phyloP scores from a whole-genome alignment of 169 alveolate species.

The Plasmodium yoelii region DNA sequence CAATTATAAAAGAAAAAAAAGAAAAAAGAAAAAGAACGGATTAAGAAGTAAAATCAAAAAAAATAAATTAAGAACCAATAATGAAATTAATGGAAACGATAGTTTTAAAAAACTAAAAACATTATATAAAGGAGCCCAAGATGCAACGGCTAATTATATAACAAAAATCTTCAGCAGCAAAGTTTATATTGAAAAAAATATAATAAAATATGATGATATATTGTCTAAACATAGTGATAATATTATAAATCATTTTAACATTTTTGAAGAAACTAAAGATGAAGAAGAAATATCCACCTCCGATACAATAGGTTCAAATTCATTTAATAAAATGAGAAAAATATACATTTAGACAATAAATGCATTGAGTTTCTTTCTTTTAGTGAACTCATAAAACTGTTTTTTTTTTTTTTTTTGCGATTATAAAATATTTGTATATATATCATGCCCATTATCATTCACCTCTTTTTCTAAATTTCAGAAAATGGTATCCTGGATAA shows the following conservation, averaged over 20 bases:
- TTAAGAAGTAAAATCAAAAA: conserved; percentile 13
- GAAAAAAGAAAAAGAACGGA: conserved; percentile 14
- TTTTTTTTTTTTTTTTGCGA: not conserved
- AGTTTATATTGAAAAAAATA: conserved; percentile 29
- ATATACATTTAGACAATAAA: too few relatives aligned
- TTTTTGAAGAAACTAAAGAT: conserved; percentile 12
- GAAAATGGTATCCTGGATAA: conserved; percentile 23
- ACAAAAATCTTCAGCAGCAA: conserved; percentile 38
- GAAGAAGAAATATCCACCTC: conserved; percentile 13
- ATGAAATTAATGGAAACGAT: conserved; percentile 2
- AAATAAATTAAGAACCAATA: conserved; percentile 5
- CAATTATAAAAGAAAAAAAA: conserved; percentile 10
- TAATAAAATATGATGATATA: conserved; percentile 40
- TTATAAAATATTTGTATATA: not conserved
- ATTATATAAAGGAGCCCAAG: conserved; percentile 34
- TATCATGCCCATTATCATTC: not conserved
- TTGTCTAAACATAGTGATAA: conserved; percentile 46
- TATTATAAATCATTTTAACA: conserved; percentile 27
- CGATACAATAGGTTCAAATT: conserved; percentile 7
- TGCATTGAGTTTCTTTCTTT: not conserved
- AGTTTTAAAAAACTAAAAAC: conserved; percentile 37
- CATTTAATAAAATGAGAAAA: not conserved
- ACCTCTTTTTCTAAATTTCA: conserved; percentile 5
- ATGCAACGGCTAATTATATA: conserved; percentile 19
- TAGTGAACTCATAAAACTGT: not conserved